These are phyloP conservation scores for Pichia inconspicua DNA, from an alignment of 1,139 yeast species.

Conservation along the genomic window DNA sequence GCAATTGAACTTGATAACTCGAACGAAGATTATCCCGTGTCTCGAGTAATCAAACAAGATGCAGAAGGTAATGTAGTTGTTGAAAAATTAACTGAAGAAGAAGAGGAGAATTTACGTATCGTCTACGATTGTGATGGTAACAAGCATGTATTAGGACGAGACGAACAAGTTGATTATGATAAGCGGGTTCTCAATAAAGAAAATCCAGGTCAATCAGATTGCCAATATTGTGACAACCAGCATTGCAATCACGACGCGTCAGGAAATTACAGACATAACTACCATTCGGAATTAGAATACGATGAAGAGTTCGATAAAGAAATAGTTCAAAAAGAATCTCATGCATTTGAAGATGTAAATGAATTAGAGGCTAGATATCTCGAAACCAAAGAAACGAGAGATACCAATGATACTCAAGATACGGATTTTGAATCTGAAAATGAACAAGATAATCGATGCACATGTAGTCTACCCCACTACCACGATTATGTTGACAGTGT, in stretches of 20 bases:
- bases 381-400: not conserved
- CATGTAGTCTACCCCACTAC: slow-evolving; percentile 12
- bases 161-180: not conserved
- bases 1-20: slow-evolving; percentile 47
- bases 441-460: slow-evolving; percentile 2
- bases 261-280: slow-evolving; percentile 10
- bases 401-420: not conserved
- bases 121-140: slow-evolving; percentile 10
- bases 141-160: not conserved
- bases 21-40: slow-evolving; percentile 59
- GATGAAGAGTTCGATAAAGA: slow-evolving; percentile 17
- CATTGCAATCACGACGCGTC: slow-evolving; percentile 5
- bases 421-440: not conserved
- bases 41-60: slow-evolving; percentile 64
- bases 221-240: slow-evolving; percentile 6
- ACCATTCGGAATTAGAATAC: slow-evolving; percentile 13
- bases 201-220: not conserved
- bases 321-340: slow-evolving; percentile 14
- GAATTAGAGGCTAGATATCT: not conserved
- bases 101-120: slow-evolving; percentile 6
- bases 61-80: slow-evolving; percentile 72
- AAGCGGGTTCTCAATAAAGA: not conserved
- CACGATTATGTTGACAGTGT: slow-evolving; percentile 6
- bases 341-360: not conserved
- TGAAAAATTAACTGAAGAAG: slow-evolving; percentile 35